These are phyloP conservation scores for Solanum ossicruentum DNA, from an alignment of 257 asterid species.

Conservation along the genomic window DNA sequence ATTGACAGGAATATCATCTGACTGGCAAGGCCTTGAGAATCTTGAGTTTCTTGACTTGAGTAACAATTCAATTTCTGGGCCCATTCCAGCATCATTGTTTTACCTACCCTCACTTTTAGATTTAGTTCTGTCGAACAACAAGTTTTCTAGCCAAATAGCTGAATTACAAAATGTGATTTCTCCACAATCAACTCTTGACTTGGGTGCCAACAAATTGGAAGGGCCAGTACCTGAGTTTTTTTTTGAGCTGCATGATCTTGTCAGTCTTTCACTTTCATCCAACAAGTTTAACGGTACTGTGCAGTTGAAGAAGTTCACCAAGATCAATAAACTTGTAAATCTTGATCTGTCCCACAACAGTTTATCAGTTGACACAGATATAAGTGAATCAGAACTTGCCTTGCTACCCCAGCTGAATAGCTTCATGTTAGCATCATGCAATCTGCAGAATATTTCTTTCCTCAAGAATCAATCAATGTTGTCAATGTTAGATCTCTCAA, in stretches of 20 bases:
- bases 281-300: slow-evolving; percentile 1
- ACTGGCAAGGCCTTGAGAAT: too few relatives aligned
- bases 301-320: not conserved
- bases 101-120: slow-evolving; percentile 7
- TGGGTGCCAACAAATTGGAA: slow-evolving; percentile 1
- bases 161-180: slow-evolving; percentile 11
- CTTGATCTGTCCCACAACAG: slow-evolving; percentile 8
- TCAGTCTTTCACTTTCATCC: not conserved
- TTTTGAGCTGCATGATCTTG: not conserved
- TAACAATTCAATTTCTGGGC: not conserved
- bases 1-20: too few relatives aligned
- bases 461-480: slow-evolving; percentile 15
- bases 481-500: slow-evolving; percentile 13
- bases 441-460: slow-evolving; percentile 23
- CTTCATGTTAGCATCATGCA: slow-evolving; percentile 37
- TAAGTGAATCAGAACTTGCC: not conserved
- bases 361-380: slow-evolving; percentile 1
- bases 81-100: not conserved
- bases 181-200: slow-evolving; percentile 5
- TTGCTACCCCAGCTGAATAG: slow-evolving; percentile 3
- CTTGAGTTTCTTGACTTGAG: too few relatives aligned
- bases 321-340: not conserved
- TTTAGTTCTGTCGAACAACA: slow-evolving; percentile 14
- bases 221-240: slow-evolving; percentile 3
- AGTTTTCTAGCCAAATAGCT: slow-evolving; percentile 33